Conservation (phyloP, 1,284 basidiomycete genomes). For the Apiotrichum sp. region DNA sequence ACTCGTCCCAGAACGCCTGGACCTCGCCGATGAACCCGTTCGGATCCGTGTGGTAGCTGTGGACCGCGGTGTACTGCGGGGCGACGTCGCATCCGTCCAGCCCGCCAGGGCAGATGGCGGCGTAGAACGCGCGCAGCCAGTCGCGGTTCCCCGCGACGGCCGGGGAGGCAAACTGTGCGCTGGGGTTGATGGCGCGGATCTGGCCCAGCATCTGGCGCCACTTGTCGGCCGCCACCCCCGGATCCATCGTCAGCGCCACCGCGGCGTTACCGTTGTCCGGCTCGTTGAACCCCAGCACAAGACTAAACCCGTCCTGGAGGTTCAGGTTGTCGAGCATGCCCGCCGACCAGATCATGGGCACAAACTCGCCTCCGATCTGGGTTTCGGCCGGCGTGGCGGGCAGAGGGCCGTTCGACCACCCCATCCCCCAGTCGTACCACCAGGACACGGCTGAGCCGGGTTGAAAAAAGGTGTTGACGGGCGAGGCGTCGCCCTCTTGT, state of each 20-base stretch:
- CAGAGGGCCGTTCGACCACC: neutral
- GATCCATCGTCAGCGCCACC: neutral
- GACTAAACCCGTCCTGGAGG: neutral
- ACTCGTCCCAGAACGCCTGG: conserved; percentile 15
- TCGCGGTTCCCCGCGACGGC: conserved; percentile 26
- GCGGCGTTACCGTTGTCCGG: neutral
- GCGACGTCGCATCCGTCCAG: conserved; percentile 17
- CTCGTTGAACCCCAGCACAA: conserved; percentile 6
- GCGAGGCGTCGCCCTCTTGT: conserved; percentile 1
- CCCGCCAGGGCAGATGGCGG: conserved; percentile 9
- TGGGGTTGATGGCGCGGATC: neutral
- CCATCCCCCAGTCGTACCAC: conserved; percentile 3
- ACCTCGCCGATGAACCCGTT: conserved; percentile 24
- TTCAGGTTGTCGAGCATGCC: neutral
- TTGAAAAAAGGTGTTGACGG: neutral
- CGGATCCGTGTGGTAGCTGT: conserved; percentile 36
- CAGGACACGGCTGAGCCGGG: neutral
- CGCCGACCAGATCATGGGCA: neutral
- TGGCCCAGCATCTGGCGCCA: neutral
- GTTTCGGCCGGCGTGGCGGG: neutral
- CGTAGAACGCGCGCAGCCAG: conserved; percentile 24
- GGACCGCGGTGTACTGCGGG: conserved; percentile 34
- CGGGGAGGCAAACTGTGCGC: conserved; percentile 19
- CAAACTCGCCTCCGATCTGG: neutral
- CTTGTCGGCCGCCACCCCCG: neutral